These are phyloP conservation scores for Gorgonomyces haynaldii DNA, from an alignment of 192 early-diverging fungal genomes.

Conservation along the genomic window DNA sequence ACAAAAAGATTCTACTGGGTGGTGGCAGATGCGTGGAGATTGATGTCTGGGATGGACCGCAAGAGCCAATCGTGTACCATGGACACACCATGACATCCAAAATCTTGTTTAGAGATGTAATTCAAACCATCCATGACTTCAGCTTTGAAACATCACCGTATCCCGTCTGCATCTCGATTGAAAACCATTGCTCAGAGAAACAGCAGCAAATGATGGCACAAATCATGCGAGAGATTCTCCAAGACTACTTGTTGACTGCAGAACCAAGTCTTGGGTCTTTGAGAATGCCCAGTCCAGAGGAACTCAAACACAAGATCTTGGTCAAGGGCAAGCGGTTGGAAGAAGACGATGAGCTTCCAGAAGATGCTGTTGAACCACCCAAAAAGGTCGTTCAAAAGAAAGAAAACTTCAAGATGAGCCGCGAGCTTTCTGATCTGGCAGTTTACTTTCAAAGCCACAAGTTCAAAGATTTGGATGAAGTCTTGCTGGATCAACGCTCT, in stretches of 20 bases:
- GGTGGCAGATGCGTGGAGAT: slow-evolving; percentile 71
- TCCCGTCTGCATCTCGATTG: slow-evolving; percentile 62
- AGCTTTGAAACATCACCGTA: slow-evolving; percentile 62
- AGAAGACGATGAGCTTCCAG: background rate
- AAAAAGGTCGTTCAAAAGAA: slow-evolving; percentile 18
- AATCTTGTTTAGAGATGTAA: slow-evolving; percentile 57
- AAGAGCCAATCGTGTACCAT: slow-evolving; percentile 57
- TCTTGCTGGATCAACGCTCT: slow-evolving; percentile 13
- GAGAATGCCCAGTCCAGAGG: slow-evolving; percentile 52
- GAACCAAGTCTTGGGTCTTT: no score
- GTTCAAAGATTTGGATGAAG: slow-evolving; percentile 44
- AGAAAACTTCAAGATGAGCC: slow-evolving; percentile 32
- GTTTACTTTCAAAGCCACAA: slow-evolving; percentile 55
- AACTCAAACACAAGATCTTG: slow-evolving; percentile 49
- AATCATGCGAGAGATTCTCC: slow-evolving; percentile 43
- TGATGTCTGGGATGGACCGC: slow-evolving; percentile 66
- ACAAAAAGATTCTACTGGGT: slow-evolving; percentile 34
- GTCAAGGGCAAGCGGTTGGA: slow-evolving; percentile 52
- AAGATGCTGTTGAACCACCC: slow-evolving; percentile 22
- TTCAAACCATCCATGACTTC: slow-evolving; percentile 58
- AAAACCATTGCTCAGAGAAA: slow-evolving; percentile 52
- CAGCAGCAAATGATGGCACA: slow-evolving; percentile 58
- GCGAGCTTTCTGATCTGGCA: slow-evolving; percentile 50
- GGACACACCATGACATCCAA: slow-evolving; percentile 61
- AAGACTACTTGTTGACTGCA: slow-evolving; percentile 40